A percentile compares a stretch with the other conserved stretches of the same genome.
phyloP scores from a whole-genome alignment of 495 filamentous ascomycete genomes.

The Aspergillus coremiiformis region DNA sequence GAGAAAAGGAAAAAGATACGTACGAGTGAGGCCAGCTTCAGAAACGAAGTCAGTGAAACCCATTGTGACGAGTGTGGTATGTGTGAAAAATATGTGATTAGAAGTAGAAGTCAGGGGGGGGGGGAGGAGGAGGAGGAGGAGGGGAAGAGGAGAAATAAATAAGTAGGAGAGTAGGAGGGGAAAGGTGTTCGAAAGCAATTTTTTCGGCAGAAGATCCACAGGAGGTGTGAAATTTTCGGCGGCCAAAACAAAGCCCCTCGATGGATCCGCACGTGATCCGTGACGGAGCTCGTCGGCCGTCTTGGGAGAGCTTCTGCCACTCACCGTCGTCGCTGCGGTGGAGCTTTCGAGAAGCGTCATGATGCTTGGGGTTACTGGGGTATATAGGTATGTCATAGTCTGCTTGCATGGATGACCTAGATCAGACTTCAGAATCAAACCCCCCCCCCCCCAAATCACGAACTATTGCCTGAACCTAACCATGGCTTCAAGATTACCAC shows the following conservation, averaged over 20 bases:
- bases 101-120: constrained; percentile 20
- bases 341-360: constrained; percentile 40
- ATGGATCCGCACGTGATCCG: constrained; percentile 29
- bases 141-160: constrained; percentile 18
- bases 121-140: too few species aligned
- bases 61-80: constrained; percentile 52
- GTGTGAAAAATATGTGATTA: constrained; percentile 17
- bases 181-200: constrained; percentile 19
- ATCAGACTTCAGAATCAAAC: not conserved
- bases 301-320: constrained; percentile 27
- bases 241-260: constrained; percentile 18
- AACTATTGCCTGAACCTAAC: not conserved
- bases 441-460: not conserved
- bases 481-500: constrained; percentile 35
- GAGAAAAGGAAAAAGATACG: constrained; percentile 30
- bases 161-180: constrained; percentile 11
- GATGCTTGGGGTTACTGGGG: constrained; percentile 17
- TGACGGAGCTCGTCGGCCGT: constrained; percentile 29
- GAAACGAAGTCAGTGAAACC: constrained; percentile 90
- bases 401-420: not conserved
- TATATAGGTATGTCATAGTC: constrained; percentile 15
- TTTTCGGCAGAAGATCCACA: constrained; percentile 13
- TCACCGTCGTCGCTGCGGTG: constrained; percentile 22
- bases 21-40: constrained; percentile 81
- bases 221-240: constrained; percentile 34